A percentile compares a stretch with the other conserved stretches of the same genome.
These are phyloP conservation scores for Dimargaris verticillata DNA, from an alignment of 192 early-diverging fungal species.

Conservation along the genomic window DNA sequence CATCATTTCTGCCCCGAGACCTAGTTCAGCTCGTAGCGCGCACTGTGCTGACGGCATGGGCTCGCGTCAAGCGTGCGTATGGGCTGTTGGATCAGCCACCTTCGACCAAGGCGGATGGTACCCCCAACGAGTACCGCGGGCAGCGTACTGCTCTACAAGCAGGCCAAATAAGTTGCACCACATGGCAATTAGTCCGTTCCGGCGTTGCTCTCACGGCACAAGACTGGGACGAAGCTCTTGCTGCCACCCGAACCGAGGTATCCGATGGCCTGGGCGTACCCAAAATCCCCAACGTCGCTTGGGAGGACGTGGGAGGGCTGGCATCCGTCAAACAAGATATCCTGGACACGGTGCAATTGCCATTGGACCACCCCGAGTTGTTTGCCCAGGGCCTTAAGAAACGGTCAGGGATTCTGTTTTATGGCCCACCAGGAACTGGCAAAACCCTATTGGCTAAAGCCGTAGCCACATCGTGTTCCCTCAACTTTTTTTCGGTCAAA, in stretches of 20 bases:
- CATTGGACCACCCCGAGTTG: constrained; percentile 87
- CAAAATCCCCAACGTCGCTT: constrained; percentile 94
- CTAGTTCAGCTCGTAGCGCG: constrained; percentile 57
- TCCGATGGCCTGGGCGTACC: constrained; percentile 89
- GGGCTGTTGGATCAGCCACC: background rate
- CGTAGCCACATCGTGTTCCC: constrained; percentile 88
- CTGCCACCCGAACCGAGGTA: constrained; percentile 60
- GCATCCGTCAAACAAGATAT: constrained; percentile 84
- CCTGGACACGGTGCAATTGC: constrained; percentile 89
- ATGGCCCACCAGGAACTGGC: constrained; percentile 96
- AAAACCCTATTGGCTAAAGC: constrained; percentile 98
- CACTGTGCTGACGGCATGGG: constrained; percentile 47
- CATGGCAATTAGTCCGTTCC: constrained; percentile 42
- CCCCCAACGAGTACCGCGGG: background rate
- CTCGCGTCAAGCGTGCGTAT: constrained; percentile 22
- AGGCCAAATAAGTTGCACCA: background rate
- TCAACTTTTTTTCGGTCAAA: constrained; percentile 98
- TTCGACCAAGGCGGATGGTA: background rate
- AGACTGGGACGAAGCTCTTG: constrained; percentile 68
- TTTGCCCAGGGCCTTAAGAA: constrained; percentile 92
- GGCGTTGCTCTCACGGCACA: constrained; percentile 56
- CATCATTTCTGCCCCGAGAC: constrained; percentile 77
- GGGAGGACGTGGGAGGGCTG: constrained; percentile 96
- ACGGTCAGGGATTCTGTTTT: constrained; percentile 81
- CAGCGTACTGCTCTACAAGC: background rate